A percentile compares a stretch with the other conserved stretches of the same genome.
Conservation (phyloP, 441 rosid species). For the Gossypium schwendimanii region DNA sequence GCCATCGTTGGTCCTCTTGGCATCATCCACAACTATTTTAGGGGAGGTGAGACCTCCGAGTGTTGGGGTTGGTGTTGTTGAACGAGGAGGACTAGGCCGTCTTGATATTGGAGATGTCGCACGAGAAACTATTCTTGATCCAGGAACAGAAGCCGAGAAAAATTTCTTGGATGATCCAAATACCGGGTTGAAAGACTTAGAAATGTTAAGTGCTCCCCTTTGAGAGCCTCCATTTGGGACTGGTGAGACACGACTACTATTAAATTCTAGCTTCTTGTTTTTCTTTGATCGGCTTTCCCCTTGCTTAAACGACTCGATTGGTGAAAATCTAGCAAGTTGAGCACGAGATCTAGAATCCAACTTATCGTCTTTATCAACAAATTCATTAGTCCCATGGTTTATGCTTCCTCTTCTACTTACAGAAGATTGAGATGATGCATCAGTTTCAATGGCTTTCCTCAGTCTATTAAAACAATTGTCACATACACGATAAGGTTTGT, state of each 20-base stretch:
- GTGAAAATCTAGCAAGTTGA: conserved; percentile 69
- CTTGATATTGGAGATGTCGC: conserved; percentile 94
- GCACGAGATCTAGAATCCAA: conserved; percentile 64
- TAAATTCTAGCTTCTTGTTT: conserved; percentile 78
- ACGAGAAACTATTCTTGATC: conserved; percentile 91
- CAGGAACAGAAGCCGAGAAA: conserved; percentile 98
- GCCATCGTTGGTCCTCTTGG: conserved; percentile 60
- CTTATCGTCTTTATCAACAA: conserved; percentile 63
- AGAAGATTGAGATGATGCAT: conserved; percentile 57
- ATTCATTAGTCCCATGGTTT: conserved; percentile 48
- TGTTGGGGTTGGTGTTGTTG: conserved; percentile 93
- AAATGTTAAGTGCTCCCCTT: conserved; percentile 61
- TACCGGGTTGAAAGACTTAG: conserved; percentile 73
- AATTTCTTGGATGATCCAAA: conserved; percentile 92
- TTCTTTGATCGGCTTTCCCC: conserved; percentile 64
- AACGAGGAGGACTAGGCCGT: conserved; percentile 87
- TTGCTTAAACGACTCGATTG: conserved; percentile 75
- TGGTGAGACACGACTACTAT: conserved; percentile 87
- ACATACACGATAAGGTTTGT: conserved; percentile 83
- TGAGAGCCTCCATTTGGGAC: conserved; percentile 75
- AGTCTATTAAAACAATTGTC: conserved; percentile 77
- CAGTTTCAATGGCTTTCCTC: conserved; percentile 65
- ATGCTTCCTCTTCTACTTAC: conserved; percentile 67
- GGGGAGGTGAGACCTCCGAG: conserved; percentile 77
- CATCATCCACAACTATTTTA: conserved; percentile 56